phyloP scores from a whole-genome alignment of 139 green algal species.

The Dunaliella sp. region DNA sequence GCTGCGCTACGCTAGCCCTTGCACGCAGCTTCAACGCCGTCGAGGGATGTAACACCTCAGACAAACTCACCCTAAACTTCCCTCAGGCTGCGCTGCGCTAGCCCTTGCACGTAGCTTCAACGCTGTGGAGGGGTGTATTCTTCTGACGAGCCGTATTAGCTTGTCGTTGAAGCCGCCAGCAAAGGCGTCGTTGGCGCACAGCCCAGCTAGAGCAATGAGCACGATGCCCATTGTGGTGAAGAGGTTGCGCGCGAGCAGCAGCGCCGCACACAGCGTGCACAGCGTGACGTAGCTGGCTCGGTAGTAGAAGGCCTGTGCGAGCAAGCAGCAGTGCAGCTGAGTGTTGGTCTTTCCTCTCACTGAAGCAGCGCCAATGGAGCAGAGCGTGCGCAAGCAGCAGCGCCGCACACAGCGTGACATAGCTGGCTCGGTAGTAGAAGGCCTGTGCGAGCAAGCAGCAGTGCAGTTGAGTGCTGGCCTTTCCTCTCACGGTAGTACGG shows the following conservation, averaged over 20 bases:
- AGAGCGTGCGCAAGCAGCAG: conserved; percentile 31
- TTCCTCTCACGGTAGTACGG: too few relatives aligned
- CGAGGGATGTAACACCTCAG: too few relatives aligned
- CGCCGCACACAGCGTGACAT: conserved; percentile 28
- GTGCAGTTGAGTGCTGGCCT: too few relatives aligned
- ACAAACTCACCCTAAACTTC: conserved; percentile 10
- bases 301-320: conserved; percentile 45
- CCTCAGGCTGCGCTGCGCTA: not conserved
- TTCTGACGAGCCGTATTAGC: not conserved
- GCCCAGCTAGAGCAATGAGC: not conserved
- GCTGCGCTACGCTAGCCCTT: too few relatives aligned
- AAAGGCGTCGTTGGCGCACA: conserved; percentile 56
- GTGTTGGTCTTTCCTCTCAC: too few relatives aligned
- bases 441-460: not conserved
- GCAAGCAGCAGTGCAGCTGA: not conserved
- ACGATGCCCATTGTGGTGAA: conserved; percentile 21
- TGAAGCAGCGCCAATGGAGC: not conserved
- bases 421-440: conserved; percentile 57
- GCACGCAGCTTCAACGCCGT: too few relatives aligned
- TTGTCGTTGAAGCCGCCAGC: conserved; percentile 36
- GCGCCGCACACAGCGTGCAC: conserved; percentile 10
- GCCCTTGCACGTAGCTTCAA: conserved; percentile 1
- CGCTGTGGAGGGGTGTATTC: conserved; percentile 2
- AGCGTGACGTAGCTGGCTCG: conserved; percentile 48
- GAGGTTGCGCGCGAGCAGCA: conserved; percentile 31